These are phyloP conservation scores for Nyctanthes arbortristis DNA, from an alignment of 257 asterid genomes.

Conservation along the genomic window DNA sequence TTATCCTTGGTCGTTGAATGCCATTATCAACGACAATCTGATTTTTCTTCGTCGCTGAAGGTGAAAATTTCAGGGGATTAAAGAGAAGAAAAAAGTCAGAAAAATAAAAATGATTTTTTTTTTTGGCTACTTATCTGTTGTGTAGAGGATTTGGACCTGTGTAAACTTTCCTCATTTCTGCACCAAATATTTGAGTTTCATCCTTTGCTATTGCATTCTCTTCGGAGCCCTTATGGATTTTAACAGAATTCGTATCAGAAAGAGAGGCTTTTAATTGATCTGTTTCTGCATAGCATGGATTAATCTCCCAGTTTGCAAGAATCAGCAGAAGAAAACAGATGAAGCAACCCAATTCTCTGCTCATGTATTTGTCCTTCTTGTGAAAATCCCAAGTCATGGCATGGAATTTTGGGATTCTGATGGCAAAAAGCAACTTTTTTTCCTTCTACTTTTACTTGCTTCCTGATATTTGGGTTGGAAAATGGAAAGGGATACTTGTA, in stretches of 20 bases:
- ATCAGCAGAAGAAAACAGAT: conserved; percentile 47
- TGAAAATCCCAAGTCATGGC: conserved; percentile 36
- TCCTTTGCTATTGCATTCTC: conserved; percentile 11
- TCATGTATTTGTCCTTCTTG: conserved; percentile 40
- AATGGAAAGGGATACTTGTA: not conserved
- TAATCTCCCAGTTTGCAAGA: conserved; percentile 35
- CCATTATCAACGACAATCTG: no score
- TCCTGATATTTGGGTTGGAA: conserved; percentile 7
- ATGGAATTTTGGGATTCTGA: not conserved
- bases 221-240: conserved; percentile 18
- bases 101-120: no score
- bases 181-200: conserved; percentile 32
- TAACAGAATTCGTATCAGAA: conserved; percentile 20
- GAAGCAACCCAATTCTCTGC: conserved; percentile 35
- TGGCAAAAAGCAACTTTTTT: not conserved
- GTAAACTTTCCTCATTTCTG: conserved; percentile 44
- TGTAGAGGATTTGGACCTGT: conserved; percentile 60
- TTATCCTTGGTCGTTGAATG: no score
- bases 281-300: conserved; percentile 42
- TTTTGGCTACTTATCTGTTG: conserved; percentile 40
- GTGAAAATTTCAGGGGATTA: no score
- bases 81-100: no score
- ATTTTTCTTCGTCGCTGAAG: no score
- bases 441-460: not conserved
- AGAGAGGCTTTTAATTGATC: conserved; percentile 32